Evolutionary conservation across 345 rosid species (phyloP), one percentile per base, ranked within the genome.

Genomic region (Ceriops zippeliana): DNA sequence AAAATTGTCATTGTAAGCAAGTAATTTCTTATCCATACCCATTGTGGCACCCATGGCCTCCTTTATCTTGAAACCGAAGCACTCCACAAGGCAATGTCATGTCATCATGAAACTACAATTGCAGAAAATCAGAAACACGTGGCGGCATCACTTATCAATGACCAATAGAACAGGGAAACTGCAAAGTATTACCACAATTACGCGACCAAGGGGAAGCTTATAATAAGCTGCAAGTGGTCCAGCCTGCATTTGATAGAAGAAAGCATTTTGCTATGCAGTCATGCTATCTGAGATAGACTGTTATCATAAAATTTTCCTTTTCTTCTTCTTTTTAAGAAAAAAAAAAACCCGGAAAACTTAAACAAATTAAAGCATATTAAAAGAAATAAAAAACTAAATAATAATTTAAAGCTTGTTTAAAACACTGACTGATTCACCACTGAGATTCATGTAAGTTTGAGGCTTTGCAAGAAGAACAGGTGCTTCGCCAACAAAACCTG

Each of bases 161-260:
- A 46, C 34, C 31, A 28, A 22, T 52, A 74, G 34, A 28, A 27
- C 47, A 19, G 59, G 24, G 70, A 37, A 28, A 27, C 54, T 17
- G 28, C 15, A 24, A 30, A 17, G 61, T 51, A 72, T 81, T 85
- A 89, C 98, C 97, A 89, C 85, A 71, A 90, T 73, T 57, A 93
- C 97, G 63, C 86, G 87, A 82, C 81, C 86, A 69, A 93, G 97
- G 49, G 97, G 93, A 73, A 93, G 78, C 83, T 93, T 87, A 67
- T 87, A 89, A 77, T 90, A 93, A 77, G 97, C 98, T 16, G 98
- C 93, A 10, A 93, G 92, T 52, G 97, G 96, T 70, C 98, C 96
- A 67, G 73, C 72, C 96, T 90, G 82, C 72, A 76, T 49, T 30
- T 46, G 46, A 46, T 35, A 24, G 63, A 71, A 73, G 56, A 42